phyloP scores from a whole-genome alignment of 208 protist species.

The Novymonas esmeraldas region DNA sequence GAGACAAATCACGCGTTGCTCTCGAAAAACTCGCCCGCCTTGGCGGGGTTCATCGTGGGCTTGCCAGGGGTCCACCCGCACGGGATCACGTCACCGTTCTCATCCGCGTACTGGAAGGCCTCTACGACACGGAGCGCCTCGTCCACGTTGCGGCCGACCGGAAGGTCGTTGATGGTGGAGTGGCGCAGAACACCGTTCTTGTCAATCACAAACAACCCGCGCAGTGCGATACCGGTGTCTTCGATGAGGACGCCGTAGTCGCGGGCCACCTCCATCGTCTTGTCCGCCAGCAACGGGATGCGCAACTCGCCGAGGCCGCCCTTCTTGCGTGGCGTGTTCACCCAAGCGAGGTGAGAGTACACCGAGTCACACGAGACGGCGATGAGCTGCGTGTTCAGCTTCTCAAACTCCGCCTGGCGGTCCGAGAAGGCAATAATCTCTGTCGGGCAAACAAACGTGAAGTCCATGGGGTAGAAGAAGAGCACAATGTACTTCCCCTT shows the following conservation, averaged over 20 bases:
- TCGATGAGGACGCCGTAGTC: constrained; percentile 96
- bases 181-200: constrained; percentile 92
- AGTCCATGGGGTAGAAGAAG: constrained; percentile 97
- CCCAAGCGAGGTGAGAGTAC: constrained; percentile 97
- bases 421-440: constrained; percentile 97
- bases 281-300: constrained; percentile 96
- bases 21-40: constrained; percentile 93
- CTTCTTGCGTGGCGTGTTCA: constrained; percentile 93
- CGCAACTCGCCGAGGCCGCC: constrained; percentile 97
- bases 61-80: constrained; percentile 95
- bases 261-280: constrained; percentile 91
- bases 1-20: constrained; percentile 52
- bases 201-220: constrained; percentile 97
- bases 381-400: constrained; percentile 90
- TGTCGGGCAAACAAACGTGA: constrained; percentile 98
- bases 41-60: constrained; percentile 91
- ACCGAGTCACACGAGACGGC: constrained; percentile 93
- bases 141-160: constrained; percentile 96
- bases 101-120: constrained; percentile 96
- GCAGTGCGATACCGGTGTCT: constrained; percentile 79
- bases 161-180: constrained; percentile 95
- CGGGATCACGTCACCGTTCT: constrained; percentile 95
- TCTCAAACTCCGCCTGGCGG: constrained; percentile 89
- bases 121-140: constrained; percentile 96
- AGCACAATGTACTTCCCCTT: constrained; percentile 95